Base-by-base conservation (phyloP, 2,329 filamentous ascomycete genomes). In the Fusarium secorum region DNA sequence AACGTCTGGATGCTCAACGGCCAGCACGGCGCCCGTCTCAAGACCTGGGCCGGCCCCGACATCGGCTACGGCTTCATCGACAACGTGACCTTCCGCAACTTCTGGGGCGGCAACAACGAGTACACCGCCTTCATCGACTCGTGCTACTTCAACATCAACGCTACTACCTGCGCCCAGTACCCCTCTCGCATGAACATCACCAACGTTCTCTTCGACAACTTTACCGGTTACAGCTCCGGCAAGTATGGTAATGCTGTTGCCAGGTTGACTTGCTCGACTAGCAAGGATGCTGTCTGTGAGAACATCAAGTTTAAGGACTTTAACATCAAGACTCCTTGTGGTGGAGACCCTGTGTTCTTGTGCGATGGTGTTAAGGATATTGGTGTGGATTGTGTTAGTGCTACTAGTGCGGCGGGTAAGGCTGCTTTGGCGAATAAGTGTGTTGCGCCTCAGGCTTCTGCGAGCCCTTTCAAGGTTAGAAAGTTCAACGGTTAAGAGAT, bases 1-100 rank as follows among this genome's bases (percentile, higher is more conserved):
- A 75, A 75, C 13, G 70, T 75, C 28, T 75, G 73, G 74, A 67
- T 75, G 64, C 70, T 75, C 56, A 75, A 75, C 48, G 73, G 74
- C 11, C 63, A 75, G 11, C 67, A 75, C 48, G 72, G 63, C 30
- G 72, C 73, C 17, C 73, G 74, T 14, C 63, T 75, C 52, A 75
- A 75, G 72, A 71, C 67, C 11, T 75, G 74, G 74, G 74, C 74
- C 1, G 74, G 74, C 1, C 70, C 71, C 0, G 70, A 70, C 8
- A 61, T 75, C 2, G 74, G 74, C 39, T 69, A 75, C 35, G 74
- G 74, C 15, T 73, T 70, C 49, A 68, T 75, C 39, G 67, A 75
- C 53, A 75, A 75, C 38, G 59, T 75, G 10, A 75, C 74, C 0
- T 75, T 75, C 72, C 71, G 72, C 33, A 75, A 75, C 54, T 72